Evolutionary conservation across 768 basidiomycete genomes (phyloP), one percentile per base, ranked within the genome.

Genomic region (Rhodotorula toruloides): DNA sequence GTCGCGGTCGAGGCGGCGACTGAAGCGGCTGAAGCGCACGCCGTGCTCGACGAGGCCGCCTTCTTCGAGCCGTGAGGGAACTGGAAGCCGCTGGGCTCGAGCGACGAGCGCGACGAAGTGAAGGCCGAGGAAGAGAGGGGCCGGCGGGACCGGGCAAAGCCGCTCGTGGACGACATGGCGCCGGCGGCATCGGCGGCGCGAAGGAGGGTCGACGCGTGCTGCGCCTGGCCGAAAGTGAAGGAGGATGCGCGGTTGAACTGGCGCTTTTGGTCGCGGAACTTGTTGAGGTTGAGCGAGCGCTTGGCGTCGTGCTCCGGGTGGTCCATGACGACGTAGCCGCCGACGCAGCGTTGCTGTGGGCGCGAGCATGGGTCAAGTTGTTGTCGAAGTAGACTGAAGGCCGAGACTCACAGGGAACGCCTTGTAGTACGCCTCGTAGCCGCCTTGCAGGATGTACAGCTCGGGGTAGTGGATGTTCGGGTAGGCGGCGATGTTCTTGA

Each of bases 391-490:
- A 50, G 21, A 16, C 4, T 31, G 9, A 31, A 21, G 10, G 22
- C 16, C 14, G 42, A 11, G 29, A 77, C 79, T 36, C 54, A 81
- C 76, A 4, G 84, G 79, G 57, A 84, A 87, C 31, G 81, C 78
- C 72, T 86, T 84, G 80, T 83, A 96, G 80, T 91, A 98, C 48
- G 85, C 83, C 72, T 86, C 90, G 78, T 97, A 99, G 19, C 96
- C 96, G 43, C 96, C 96, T 79, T 96, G 90, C 13, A 99, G 84
- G 72, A 99, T 84, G 79, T 98, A 99, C 25, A 98, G 84, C 79
- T 99, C 96, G 0, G 96, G 96, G 76, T 90, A 99, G 78, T 90
- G 88, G 47, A 97, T 86, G 76, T 84, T 88, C 8, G 96, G 96
- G 77, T 99, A 99, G 65, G 89, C 87, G 68, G 88, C 86, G 32